Evolutionary conservation across 2,329 filamentous ascomycete species (phyloP), one percentile per base, ranked within the genome.

Genomic region (Penicillium decumbens): DNA sequence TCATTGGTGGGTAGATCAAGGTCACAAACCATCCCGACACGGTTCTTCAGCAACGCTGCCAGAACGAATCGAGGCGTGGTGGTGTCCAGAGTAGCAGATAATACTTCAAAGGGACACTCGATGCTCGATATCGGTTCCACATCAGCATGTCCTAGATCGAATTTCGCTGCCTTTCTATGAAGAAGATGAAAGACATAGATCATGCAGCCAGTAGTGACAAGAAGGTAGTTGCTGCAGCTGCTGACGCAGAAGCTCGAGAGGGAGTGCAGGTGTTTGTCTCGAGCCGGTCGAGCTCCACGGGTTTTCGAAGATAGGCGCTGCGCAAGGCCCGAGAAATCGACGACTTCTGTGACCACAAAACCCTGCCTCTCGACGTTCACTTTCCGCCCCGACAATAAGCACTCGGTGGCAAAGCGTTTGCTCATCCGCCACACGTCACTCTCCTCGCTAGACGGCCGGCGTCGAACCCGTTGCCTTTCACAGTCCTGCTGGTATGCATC

Each of bases 21-120:
- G 43, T 85, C 79, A 57, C 77, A 84, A 1, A 86, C 75, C 62
- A 85, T 74, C 3, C 81, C 83, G 61, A 80, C 73, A 2, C 83
- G 77, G 6, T 80, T 80, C 53, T 81, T 76, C 41, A 86, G 70
- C 7, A 87, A 68, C 27, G 80, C 76, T 13, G 81, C 82, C 44
- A 85, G 70, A 6, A 80, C 75, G 56, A 80, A 74, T 38, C 75
- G 73, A 7, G 77, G 70, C 2, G 73, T 76, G 4, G 78, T 82
- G 0, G 80, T 80, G 62, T 86, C 81, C 75, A 87, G 83, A 53
- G 80, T 80, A 57, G 81, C 79, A 3, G 77, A 75, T 5, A 87
- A 62, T 2, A 85, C 77, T 39, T 76, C 70, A 13, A 74, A 71
- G 10, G 80, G 81, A 57, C 82, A 85, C 12, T 76, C 62, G 9